Evolutionary conservation across 2,329 filamentous ascomycete species (phyloP).

Genomic region (Orbilia javanica): DNA sequence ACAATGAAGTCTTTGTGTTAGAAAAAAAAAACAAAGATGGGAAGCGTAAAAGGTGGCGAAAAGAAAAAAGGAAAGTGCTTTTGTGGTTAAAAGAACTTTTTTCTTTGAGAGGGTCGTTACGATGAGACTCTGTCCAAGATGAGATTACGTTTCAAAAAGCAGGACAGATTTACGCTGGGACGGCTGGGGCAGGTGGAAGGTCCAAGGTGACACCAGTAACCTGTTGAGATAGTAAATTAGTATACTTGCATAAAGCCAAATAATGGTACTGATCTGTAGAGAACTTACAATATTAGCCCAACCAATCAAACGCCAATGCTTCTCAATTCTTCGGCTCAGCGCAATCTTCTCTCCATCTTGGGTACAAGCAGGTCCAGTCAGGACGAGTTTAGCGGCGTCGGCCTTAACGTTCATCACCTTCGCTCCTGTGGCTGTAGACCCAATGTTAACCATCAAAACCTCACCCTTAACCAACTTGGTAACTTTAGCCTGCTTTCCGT

Average conservation of each 20-base stretch:
- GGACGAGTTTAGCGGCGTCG: conserved; percentile 92
- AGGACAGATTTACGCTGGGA: conserved; percentile 40
- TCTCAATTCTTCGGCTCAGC: conserved; percentile 94
- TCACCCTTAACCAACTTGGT: conserved; percentile 98
- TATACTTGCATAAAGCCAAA: background rate
- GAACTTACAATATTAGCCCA: conserved; percentile 80
- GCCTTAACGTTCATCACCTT: conserved; percentile 98
- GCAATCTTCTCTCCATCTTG: conserved; percentile 99
- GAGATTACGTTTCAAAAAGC: background rate
- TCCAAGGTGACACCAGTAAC: conserved; percentile 56
- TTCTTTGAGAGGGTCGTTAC: background rate
- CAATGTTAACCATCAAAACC: conserved; percentile 99
- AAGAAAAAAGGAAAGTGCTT: conserved; percentile 17
- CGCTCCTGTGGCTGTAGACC: conserved; percentile 94
- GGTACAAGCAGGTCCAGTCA: conserved; percentile 95
- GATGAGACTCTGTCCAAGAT: background rate
- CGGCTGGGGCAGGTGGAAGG: conserved; percentile 43
- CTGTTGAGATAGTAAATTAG: conserved; percentile 1
- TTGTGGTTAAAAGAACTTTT: conserved; percentile 38
- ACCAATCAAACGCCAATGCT: conserved; percentile 96
- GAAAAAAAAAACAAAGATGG: background rate
- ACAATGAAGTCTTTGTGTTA: conserved; percentile 44
- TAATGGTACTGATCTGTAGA: background rate
- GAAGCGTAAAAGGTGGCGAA: background rate
- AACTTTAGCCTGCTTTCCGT: conserved; percentile 99